phyloP scores from a whole-genome alignment of 1,139 yeast genomes.

The Yamadazyma dendronema region DNA sequence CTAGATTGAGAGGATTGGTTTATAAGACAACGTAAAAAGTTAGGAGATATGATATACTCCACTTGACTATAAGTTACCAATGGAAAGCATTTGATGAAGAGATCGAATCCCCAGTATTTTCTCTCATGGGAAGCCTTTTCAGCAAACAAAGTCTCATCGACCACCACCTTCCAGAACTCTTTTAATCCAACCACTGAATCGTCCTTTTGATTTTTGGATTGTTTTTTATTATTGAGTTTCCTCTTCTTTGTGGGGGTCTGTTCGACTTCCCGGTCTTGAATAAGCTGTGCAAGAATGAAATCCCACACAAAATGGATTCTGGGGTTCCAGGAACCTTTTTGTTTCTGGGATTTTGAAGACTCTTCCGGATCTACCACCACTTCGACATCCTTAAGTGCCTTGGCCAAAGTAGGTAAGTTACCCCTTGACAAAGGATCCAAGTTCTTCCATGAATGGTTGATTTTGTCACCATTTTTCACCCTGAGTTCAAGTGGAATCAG shows the following conservation, averaged over 20 bases:
- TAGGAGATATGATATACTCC: conserved; percentile 56
- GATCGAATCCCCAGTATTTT: conserved; percentile 82
- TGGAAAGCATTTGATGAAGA: conserved; percentile 52
- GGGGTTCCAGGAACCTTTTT: conserved; percentile 75
- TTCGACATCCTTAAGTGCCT: conserved; percentile 62
- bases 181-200: conserved; percentile 38
- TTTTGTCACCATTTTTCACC: conserved; percentile 21
- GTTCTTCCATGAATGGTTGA: conserved; percentile 56
- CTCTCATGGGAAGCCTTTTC: conserved; percentile 80
- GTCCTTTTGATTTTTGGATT: neutral
- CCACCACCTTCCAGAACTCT: conserved; percentile 78
- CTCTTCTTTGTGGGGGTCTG: conserved; percentile 21
- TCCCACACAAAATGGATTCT: conserved; percentile 84
- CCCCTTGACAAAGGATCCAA: conserved; percentile 73
- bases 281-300: conserved; percentile 42
- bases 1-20: conserved; percentile 72
- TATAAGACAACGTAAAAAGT: conserved; percentile 70
- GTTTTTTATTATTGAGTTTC: conserved; percentile 23
- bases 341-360: conserved; percentile 19
- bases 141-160: conserved; percentile 79
- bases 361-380: conserved; percentile 27
- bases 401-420: conserved; percentile 58
- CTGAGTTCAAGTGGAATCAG: conserved; percentile 39
- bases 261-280: conserved; percentile 14
- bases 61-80: conserved; percentile 29